Evolutionary conservation across 2,329 filamentous ascomycete species (phyloP).

Genomic region (Emericellopsis atlantica): DNA sequence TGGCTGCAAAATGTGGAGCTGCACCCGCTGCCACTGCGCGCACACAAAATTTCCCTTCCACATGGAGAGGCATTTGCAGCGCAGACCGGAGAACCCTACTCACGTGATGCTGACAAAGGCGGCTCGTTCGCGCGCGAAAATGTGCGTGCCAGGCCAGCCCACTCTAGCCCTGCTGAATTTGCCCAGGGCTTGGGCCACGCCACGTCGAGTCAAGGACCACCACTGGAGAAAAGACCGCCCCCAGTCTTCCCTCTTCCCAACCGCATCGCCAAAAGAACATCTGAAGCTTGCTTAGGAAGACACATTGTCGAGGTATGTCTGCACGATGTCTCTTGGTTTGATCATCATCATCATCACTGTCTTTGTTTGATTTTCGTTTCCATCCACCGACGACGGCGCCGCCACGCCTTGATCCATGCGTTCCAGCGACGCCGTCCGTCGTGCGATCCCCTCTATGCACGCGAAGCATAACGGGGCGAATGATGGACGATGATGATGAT

Average conservation of each 20-base stretch:
- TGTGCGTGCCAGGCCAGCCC: neutral
- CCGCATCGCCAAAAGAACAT: constrained; percentile 23
- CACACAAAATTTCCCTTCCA: neutral
- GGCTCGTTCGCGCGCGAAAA: neutral
- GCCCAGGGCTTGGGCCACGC: neutral
- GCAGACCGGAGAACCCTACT: constrained; percentile 3
- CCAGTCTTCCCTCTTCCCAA: neutral
- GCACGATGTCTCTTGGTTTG: constrained; percentile 24
- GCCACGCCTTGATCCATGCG: too few relatives aligned
- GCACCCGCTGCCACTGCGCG: neutral
- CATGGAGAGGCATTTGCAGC: neutral
- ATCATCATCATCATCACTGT: neutral
- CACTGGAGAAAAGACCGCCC: neutral
- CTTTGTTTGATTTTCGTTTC: too few relatives aligned
- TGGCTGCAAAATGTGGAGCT: constrained; percentile 3
- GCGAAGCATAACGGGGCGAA: too few relatives aligned
- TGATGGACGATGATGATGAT: too few relatives aligned
- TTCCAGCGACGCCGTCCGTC: too few relatives aligned
- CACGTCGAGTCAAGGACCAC: neutral
- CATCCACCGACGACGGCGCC: too few relatives aligned
- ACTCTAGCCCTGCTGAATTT: neutral
- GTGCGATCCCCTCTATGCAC: too few relatives aligned
- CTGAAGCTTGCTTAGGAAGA: constrained; percentile 52
- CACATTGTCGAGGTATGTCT: constrained; percentile 55
- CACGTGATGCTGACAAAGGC: constrained; percentile 2